phyloP scores from a whole-genome alignment of 2,329 filamentous ascomycete genomes.

The Pseudogymnoascus sp. region DNA sequence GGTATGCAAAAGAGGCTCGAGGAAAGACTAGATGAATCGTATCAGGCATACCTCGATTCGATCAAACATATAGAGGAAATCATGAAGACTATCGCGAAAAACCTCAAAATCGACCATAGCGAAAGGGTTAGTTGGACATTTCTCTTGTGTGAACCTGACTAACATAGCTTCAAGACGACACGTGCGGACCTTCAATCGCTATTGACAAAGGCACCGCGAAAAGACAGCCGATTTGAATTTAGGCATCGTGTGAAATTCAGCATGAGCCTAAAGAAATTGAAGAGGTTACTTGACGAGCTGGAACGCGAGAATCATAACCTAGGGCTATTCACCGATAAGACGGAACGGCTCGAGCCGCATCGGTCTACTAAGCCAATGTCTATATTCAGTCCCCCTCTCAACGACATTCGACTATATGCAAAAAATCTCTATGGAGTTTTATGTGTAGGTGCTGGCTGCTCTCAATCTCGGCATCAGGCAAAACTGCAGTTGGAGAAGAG shows the following conservation, averaged over 20 bases:
- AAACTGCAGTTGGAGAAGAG: conserved; percentile 4
- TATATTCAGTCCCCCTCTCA: background rate
- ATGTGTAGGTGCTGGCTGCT: background rate
- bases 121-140: background rate
- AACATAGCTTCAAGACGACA: background rate
- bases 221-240: background rate
- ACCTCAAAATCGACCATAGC: conserved; percentile 3
- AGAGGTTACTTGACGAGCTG: conserved; percentile 2
- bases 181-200: conserved; percentile 7
- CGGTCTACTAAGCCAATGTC: background rate
- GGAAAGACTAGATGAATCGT: background rate
- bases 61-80: conserved; percentile 5
- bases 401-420: background rate
- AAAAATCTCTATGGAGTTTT: background rate
- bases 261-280: background rate
- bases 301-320: background rate
- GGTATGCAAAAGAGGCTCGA: background rate
- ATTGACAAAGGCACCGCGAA: background rate
- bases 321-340: background rate
- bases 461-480: conserved; percentile 1
- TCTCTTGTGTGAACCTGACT: background rate
- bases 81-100: background rate
- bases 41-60: background rate
- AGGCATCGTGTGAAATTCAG: background rate
- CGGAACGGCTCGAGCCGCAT: conserved; percentile 4